phyloP scores from a whole-genome alignment of 345 rosid genomes.

The Corchorus capsularis region DNA sequence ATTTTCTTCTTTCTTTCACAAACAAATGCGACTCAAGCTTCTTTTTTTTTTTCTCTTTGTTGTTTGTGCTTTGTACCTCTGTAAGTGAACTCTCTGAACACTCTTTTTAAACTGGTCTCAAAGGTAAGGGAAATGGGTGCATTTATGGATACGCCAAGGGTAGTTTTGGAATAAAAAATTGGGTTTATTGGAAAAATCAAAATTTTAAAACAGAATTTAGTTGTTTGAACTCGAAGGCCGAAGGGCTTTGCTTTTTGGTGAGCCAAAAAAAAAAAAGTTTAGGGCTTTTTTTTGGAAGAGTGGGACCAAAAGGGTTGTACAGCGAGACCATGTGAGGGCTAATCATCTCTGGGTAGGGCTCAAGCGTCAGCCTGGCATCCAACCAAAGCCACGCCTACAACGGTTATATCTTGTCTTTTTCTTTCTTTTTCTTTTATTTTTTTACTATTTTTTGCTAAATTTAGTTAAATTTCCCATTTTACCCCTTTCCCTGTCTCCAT shows the following conservation, averaged over 20 bases:
- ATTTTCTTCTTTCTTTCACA: conserved; percentile 29
- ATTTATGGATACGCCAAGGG: conserved; percentile 45
- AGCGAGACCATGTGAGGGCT: conserved; percentile 63
- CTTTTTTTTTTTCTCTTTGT: neutral
- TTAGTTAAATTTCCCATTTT: neutral
- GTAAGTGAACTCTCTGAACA: neutral
- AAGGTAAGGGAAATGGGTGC: conserved; percentile 12
- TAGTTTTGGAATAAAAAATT: conserved; percentile 37
- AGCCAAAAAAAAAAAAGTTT: neutral
- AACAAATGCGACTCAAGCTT: neutral
- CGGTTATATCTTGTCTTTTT: conserved; percentile 52
- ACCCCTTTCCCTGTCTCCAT: neutral
- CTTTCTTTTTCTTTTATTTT: conserved; percentile 5
- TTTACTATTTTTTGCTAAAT: neutral
- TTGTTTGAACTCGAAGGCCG: neutral
- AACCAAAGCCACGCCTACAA: conserved; percentile 35
- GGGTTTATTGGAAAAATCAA: neutral
- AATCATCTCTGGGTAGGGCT: conserved; percentile 45
- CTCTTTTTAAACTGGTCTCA: conserved; percentile 4
- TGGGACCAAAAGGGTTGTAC: conserved; percentile 38
- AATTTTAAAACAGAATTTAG: neutral
- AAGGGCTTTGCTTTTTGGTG: neutral
- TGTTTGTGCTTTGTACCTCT: neutral
- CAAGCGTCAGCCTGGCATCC: conserved; percentile 55
- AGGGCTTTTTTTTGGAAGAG: neutral